Conservation (phyloP, 345 rosid genomes). For the Nephelium lappaceum region DNA sequence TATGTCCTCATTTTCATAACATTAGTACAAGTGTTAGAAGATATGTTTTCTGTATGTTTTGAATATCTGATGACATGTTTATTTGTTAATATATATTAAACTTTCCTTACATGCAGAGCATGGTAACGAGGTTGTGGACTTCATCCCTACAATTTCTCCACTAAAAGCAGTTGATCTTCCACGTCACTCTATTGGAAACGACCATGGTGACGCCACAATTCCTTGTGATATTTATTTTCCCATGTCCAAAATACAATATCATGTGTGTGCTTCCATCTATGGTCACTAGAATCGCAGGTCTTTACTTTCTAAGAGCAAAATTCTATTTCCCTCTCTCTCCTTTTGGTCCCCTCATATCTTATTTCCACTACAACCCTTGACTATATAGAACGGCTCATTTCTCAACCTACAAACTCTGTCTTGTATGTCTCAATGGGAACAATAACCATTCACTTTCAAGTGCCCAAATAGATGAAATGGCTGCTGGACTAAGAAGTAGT, state of each 20-base stretch:
- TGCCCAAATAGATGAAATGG: constrained; percentile 47
- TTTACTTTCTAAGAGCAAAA: constrained; percentile 15
- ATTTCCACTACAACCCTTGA: not conserved
- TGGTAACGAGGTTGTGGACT: not conserved
- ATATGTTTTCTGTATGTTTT: too few relatives aligned
- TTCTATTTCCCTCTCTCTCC: constrained; percentile 35
- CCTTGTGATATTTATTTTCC: not conserved
- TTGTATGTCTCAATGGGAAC: constrained; percentile 48
- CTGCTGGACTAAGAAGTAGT: too few relatives aligned
- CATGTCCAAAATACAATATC: too few relatives aligned
- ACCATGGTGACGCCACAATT: not conserved
- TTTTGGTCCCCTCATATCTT: constrained; percentile 48
- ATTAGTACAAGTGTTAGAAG: too few relatives aligned
- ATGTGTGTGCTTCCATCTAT: constrained; percentile 26
- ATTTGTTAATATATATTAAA: too few relatives aligned
- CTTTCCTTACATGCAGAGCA: not conserved
- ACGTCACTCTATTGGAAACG: not conserved
- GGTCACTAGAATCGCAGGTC: constrained; percentile 34
- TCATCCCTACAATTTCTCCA: constrained; percentile 26
- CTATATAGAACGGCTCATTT: too few relatives aligned
- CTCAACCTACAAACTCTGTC: constrained; percentile 38
- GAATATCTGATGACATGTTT: too few relatives aligned
- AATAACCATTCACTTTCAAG: constrained; percentile 35
- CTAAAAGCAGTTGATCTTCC: constrained; percentile 16
- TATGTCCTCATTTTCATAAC: too few relatives aligned